A percentile compares a stretch with the other conserved stretches of the same genome.
phyloP scores from a whole-genome alignment of 441 rosid species.

The Corymbia citriodora region DNA sequence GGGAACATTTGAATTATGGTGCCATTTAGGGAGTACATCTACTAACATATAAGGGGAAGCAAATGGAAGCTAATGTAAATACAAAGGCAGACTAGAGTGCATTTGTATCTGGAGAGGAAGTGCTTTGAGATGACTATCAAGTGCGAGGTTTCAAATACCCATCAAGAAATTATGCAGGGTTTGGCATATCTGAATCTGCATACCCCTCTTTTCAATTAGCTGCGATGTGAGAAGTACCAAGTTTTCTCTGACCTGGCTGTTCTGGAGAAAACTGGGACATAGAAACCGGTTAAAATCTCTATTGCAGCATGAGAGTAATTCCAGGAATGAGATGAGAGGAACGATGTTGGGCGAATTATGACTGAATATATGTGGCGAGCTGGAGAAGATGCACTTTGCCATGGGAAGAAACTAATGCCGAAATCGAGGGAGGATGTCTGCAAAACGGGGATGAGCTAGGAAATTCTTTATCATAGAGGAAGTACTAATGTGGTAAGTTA shows the following conservation, averaged over 20 bases:
- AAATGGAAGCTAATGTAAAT: neutral
- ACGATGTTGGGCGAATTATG: neutral
- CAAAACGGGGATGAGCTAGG: neutral
- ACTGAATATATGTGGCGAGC: neutral
- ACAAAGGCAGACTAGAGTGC: neutral
- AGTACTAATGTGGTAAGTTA: neutral
- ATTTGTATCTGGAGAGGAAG: neutral
- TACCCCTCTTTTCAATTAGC: neutral
- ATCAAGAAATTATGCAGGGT: neutral
- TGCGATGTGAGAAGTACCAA: neutral
- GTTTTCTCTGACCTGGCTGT: neutral
- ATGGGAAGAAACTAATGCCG: neutral
- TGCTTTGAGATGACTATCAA: neutral
- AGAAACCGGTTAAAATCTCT: neutral
- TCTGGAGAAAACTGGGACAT: neutral
- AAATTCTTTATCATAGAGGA: neutral
- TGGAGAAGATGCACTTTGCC: neutral
- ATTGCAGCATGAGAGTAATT: neutral
- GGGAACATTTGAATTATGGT: constrained; percentile 77
- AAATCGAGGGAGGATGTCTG: neutral
- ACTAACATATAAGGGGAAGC: neutral
- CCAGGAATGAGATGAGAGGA: neutral
- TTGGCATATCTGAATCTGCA: neutral
- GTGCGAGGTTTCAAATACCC: neutral
- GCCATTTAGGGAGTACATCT: constrained; percentile 26